phyloP scores from a whole-genome alignment of 2,329 filamentous ascomycete species.

The Stachybotrys chartarum region DNA sequence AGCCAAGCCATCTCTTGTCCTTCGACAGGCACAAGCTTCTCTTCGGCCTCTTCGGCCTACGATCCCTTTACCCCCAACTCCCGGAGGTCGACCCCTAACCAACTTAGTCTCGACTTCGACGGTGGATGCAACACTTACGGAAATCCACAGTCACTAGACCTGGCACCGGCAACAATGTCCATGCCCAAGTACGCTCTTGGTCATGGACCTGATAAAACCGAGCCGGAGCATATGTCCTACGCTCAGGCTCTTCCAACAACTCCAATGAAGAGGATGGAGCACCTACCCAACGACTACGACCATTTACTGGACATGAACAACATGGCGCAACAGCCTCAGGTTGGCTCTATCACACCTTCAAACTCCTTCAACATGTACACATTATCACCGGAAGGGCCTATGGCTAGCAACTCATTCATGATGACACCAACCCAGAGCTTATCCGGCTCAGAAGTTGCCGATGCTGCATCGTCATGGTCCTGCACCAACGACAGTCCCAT shows the following conservation, averaged over 20 bases:
- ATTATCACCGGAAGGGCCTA: conserved; percentile 24
- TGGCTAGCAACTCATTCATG: conserved; percentile 26
- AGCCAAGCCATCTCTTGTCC: conserved; percentile 28
- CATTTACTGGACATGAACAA: conserved; percentile 30
- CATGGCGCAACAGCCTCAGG: conserved; percentile 18
- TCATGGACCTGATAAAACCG: conserved; percentile 15
- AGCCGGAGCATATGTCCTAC: conserved; percentile 25
- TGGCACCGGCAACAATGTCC: background rate
- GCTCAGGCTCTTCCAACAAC: conserved; percentile 23
- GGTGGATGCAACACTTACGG: conserved; percentile 18
- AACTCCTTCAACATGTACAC: conserved; percentile 26
- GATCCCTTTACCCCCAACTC: conserved; percentile 38
- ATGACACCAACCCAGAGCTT: conserved; percentile 33
- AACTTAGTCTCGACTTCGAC: conserved; percentile 29
- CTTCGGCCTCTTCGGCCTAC: conserved; percentile 31
- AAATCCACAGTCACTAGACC: conserved; percentile 15
- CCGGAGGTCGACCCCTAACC: conserved; percentile 34
- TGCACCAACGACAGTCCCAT: conserved; percentile 33
- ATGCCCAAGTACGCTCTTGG: background rate
- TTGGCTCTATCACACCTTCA: conserved; percentile 30
- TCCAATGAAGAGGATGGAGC: conserved; percentile 27
- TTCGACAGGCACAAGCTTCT: conserved; percentile 28
- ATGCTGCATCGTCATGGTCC: conserved; percentile 29
- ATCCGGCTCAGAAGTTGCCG: conserved; percentile 29
- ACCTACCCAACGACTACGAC: conserved; percentile 28